Percentiles rank a stretch among this genome's conserved stretches.
Conservation (phyloP, 1,284 basidiomycete species). For the Thecaphora frezii region DNA sequence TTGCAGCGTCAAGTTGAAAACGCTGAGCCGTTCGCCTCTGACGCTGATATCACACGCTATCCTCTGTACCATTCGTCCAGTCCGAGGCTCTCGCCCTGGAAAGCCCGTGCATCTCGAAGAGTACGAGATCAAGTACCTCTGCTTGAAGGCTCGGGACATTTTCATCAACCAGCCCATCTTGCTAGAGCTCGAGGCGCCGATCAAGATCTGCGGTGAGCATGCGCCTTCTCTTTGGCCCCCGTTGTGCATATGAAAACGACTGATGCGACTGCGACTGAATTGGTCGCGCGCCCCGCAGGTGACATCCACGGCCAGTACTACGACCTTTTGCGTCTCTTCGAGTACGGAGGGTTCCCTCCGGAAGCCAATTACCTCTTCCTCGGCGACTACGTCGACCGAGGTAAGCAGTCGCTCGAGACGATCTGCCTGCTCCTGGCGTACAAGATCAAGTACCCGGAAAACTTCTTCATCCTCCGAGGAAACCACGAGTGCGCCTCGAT, state of each 20-base stretch:
- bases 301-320: constrained; percentile 96
- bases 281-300: constrained; percentile 64
- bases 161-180: constrained; percentile 94
- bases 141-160: constrained; percentile 90
- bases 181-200: constrained; percentile 89
- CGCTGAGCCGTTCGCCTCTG: no score
- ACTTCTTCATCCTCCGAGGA: constrained; percentile 91
- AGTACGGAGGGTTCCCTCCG: constrained; percentile 92
- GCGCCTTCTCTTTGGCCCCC: no score
- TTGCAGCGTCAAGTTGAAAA: no score
- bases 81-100: constrained; percentile 86
- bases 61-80: constrained; percentile 61
- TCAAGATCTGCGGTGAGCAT: constrained; percentile 87
- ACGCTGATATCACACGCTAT: constrained; percentile 1
- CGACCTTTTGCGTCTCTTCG: constrained; percentile 87
- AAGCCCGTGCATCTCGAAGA: constrained; percentile 91
- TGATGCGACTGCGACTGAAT: no score
- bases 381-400: constrained; percentile 91
- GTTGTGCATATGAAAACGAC: no score
- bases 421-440: constrained; percentile 83
- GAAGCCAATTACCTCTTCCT: constrained; percentile 96
- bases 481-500: constrained; percentile 94
- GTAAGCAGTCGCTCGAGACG: constrained; percentile 90
- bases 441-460: constrained; percentile 98
- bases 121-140: constrained; percentile 93